Conservation (phyloP, 2,329 filamentous ascomycete species). For the Fusarium irregulare region DNA sequence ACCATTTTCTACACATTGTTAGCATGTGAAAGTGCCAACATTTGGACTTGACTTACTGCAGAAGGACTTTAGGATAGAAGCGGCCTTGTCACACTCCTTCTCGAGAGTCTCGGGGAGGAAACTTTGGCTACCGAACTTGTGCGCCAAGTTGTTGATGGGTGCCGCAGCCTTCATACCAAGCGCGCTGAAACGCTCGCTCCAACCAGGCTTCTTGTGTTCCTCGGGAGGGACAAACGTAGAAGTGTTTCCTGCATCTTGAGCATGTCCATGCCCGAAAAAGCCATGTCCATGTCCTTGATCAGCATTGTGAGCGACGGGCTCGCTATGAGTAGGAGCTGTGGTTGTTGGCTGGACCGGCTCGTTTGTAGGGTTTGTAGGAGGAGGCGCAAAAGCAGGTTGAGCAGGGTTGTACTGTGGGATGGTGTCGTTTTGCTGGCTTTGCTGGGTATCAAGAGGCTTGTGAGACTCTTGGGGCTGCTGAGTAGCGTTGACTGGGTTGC, state of each 20-base stretch:
- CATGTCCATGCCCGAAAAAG: background rate
- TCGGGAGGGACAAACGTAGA: constrained; percentile 23
- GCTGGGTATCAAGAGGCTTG: constrained; percentile 6
- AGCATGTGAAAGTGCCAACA: background rate
- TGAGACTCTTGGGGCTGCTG: constrained; percentile 22
- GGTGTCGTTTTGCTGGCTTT: constrained; percentile 38
- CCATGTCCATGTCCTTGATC: background rate
- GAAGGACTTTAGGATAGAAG: constrained; percentile 84
- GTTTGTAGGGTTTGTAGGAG: constrained; percentile 37
- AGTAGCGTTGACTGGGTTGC: constrained; percentile 25
- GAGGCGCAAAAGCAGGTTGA: constrained; percentile 47
- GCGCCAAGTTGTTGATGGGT: constrained; percentile 83
- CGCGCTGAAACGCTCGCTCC: constrained; percentile 49
- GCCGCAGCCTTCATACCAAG: constrained; percentile 65
- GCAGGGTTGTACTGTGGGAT: constrained; percentile 50
- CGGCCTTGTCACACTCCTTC: constrained; percentile 91
- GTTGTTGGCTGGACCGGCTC: constrained; percentile 11
- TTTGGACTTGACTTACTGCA: constrained; percentile 71
- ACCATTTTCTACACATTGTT: constrained; percentile 58
- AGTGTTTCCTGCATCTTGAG: constrained; percentile 2
- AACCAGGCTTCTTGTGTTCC: constrained; percentile 44
- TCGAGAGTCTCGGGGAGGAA: constrained; percentile 89
- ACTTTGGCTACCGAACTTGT: constrained; percentile 84
- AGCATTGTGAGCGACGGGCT: background rate
- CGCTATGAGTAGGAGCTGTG: constrained; percentile 1